Conservation (phyloP, 495 filamentous ascomycete species). For the Amphirosellinia nigrospora region DNA sequence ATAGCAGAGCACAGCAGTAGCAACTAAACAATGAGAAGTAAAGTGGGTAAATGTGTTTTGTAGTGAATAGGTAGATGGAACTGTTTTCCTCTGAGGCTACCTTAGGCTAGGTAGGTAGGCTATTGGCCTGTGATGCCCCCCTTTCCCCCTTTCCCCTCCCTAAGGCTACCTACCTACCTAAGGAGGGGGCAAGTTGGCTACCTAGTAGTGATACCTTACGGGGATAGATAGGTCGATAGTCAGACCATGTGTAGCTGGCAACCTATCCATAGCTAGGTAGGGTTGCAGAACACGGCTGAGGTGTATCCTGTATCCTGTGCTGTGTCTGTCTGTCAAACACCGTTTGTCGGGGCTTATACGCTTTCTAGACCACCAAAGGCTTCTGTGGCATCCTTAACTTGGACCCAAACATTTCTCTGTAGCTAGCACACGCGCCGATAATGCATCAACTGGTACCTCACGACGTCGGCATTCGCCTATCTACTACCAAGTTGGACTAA, state of each 20-base stretch:
- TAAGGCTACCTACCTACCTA: no score
- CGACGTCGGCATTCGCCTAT: neutral
- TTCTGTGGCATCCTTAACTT: neutral
- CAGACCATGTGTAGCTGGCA: constrained; percentile 5
- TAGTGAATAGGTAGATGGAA: neutral
- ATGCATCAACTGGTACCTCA: neutral
- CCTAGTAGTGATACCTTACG: no score
- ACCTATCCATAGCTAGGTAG: no score
- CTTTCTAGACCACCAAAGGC: neutral
- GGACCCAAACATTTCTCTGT: neutral
- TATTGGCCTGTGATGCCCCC: neutral
- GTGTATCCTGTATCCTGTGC: neutral
- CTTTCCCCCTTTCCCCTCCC: no score
- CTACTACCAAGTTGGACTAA: neutral
- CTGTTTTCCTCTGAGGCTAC: neutral
- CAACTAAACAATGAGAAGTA: neutral
- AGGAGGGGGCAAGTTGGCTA: no score
- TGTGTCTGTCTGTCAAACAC: no score
- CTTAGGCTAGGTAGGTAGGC: no score
- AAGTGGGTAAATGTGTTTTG: neutral
- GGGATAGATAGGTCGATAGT: neutral
- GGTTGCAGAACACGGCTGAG: no score
- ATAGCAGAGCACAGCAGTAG: neutral
- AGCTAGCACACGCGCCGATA: neutral
- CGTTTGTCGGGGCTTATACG: neutral